Evolutionary conservation across 2,329 filamentous ascomycete species (phyloP).

Genomic region (Arthrinium phaeospermum): DNA sequence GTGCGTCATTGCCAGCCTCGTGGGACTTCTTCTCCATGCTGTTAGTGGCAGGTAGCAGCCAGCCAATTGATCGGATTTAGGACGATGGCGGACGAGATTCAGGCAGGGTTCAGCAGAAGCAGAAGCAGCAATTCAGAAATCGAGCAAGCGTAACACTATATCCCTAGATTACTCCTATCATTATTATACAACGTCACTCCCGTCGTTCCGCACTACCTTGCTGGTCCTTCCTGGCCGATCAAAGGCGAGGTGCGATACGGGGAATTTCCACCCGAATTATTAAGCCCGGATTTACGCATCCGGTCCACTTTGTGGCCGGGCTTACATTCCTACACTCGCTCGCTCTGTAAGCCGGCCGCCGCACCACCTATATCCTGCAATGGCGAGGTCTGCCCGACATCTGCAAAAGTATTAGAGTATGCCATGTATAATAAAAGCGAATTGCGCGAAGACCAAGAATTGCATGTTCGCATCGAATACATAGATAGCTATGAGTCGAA

Average conservation of each 20-base stretch:
- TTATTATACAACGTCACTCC: not conserved
- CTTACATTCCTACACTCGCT: not conserved
- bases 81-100: not conserved
- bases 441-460: not conserved
- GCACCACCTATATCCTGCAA: not conserved
- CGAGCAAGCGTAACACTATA: not conserved
- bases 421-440: not conserved
- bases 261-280: slow-evolving; percentile 3
- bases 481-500: not conserved
- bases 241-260: not conserved
- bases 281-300: slow-evolving; percentile 4
- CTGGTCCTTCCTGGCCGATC: not conserved
- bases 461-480: not conserved
- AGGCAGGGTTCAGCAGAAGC: not conserved
- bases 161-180: not conserved
- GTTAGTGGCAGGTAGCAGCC: not conserved
- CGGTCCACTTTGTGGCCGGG: not conserved
- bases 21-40: not conserved
- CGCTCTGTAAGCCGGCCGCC: not conserved
- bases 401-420: not conserved
- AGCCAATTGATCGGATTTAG: not conserved
- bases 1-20: not conserved
- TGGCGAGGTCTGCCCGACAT: not conserved
- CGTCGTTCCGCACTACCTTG: not conserved
- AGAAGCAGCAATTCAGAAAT: not conserved